Evolutionary conservation across 2,329 filamentous ascomycete genomes (phyloP).

Genomic region (Paradendryphiella salina): DNA sequence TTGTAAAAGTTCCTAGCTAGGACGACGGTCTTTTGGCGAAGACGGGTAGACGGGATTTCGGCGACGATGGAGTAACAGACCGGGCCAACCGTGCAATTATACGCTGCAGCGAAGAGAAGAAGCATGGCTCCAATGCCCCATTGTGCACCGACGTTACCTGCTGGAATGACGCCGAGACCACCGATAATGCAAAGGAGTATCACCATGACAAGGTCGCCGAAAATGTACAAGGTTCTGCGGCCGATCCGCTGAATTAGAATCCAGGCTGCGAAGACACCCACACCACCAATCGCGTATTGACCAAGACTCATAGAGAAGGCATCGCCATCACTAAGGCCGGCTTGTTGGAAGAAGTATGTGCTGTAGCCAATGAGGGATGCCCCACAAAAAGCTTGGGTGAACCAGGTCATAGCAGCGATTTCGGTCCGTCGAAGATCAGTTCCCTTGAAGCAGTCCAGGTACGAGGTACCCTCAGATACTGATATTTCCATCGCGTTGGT

Average conservation of each 20-base stretch:
- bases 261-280: constrained; percentile 75
- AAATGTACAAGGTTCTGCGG: constrained; percentile 73
- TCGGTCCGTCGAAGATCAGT: constrained; percentile 77
- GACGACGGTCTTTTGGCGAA: constrained; percentile 90
- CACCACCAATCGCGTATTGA: constrained; percentile 61
- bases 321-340: constrained; percentile 50
- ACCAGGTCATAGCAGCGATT: constrained; percentile 59
- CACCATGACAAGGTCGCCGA: constrained; percentile 61
- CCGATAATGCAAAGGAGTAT: constrained; percentile 76
- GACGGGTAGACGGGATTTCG: constrained; percentile 77
- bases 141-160: constrained; percentile 52
- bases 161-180: constrained; percentile 67
- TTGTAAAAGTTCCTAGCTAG: constrained; percentile 77
- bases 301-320: constrained; percentile 56
- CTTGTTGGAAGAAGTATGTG: constrained; percentile 55
- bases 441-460: constrained; percentile 84
- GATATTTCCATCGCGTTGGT: constrained; percentile 78
- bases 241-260: constrained; percentile 75
- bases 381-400: constrained; percentile 51
- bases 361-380: constrained; percentile 43
- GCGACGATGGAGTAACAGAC: constrained; percentile 88
- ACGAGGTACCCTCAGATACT: constrained; percentile 68
- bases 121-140: constrained; percentile 45
- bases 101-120: constrained; percentile 62
- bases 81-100: constrained; percentile 84